phyloP scores from a whole-genome alignment of 208 protist genomes.

The Leishmania arabica region DNA sequence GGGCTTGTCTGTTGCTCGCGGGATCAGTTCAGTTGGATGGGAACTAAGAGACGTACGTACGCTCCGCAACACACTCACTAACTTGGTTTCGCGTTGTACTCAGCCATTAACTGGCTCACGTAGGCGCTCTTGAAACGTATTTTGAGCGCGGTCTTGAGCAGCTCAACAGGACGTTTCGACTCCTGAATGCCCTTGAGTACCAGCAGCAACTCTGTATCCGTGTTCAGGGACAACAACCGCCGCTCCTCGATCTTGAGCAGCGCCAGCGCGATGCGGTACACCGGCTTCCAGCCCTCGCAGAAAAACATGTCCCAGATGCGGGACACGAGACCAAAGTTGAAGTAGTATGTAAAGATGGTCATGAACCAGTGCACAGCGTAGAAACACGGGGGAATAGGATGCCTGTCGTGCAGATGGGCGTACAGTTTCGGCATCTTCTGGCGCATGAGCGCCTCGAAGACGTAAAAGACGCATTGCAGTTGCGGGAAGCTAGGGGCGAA shows the following conservation, averaged over 20 bases:
- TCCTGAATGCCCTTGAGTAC: conserved; percentile 68
- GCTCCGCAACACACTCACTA: background rate
- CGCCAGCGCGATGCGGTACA: conserved; percentile 82
- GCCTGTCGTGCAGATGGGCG: conserved; percentile 32
- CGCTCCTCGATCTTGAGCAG: conserved; percentile 70
- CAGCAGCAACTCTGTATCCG: conserved; percentile 66
- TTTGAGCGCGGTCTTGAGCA: conserved; percentile 58
- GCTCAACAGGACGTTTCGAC: conserved; percentile 46
- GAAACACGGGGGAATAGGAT: conserved; percentile 50
- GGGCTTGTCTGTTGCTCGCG: background rate
- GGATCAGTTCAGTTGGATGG: background rate
- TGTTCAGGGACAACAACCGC: conserved; percentile 35
- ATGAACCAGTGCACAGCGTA: conserved; percentile 90
- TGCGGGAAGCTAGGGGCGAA: conserved; percentile 79
- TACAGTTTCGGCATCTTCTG: conserved; percentile 44
- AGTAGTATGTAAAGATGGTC: conserved; percentile 85
- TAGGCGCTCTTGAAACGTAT: conserved; percentile 73
- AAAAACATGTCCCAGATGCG: conserved; percentile 94
- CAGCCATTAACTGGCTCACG: conserved; percentile 29
- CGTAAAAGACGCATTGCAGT: conserved; percentile 68
- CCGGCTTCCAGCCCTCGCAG: conserved; percentile 92
- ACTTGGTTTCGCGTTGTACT: conserved; percentile 22
- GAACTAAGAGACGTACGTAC: background rate
- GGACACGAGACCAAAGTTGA: conserved; percentile 77
- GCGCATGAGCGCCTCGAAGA: conserved; percentile 68